Base-by-base conservation (phyloP, 2,329 filamentous ascomycete species). In the Diaporthe ampelina region DNA sequence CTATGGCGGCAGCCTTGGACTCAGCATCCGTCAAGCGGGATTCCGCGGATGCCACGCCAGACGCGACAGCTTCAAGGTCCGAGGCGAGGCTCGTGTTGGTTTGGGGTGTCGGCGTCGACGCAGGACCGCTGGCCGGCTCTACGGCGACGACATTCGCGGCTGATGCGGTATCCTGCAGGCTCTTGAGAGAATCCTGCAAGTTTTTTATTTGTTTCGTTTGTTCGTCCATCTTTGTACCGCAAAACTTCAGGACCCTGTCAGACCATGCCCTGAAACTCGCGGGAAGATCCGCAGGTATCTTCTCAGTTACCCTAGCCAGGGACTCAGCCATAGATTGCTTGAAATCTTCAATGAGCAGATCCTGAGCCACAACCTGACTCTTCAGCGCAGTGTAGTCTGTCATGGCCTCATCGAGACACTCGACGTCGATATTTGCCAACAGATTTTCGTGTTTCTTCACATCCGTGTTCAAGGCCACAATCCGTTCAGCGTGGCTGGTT, bases 381-480 rank as follows among this genome's bases (percentile, higher is more conserved):
- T 72, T 54, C 45, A 76, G 21, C 37, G 29, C 63, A 11, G 24
- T 48, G n/a, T 59, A 76, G 26, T 56, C 15, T 7, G 54, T 26
- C n/a, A 74, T 50, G 10, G 45, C 17, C 1, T 76, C 48, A n/a
- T 57, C 43, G 19, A 68, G 58, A 10, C 40, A 48, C 26, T 74
- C 72, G 19, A 61, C 50, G 35, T 72, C 72, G 50, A 76, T 68
- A 7, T 54, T 61, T 40, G 58, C 19, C 13, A 76, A 32, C 9
- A 56, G 32, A 4, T 2, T 13, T 5, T 72, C 74, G 40, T 72
- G 68, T 6, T 61, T 21, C 11, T 72, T 29, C 45, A 76, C 48
- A 26, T 37, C 24, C 1, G 32, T 32, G 15, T 71, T 45, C 68
- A 75, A 6, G 24, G 24, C 45, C 7, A 35, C 56, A 56, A 63